Conservation (phyloP, 345 rosid genomes). For the Lepidium africanum region DNA sequence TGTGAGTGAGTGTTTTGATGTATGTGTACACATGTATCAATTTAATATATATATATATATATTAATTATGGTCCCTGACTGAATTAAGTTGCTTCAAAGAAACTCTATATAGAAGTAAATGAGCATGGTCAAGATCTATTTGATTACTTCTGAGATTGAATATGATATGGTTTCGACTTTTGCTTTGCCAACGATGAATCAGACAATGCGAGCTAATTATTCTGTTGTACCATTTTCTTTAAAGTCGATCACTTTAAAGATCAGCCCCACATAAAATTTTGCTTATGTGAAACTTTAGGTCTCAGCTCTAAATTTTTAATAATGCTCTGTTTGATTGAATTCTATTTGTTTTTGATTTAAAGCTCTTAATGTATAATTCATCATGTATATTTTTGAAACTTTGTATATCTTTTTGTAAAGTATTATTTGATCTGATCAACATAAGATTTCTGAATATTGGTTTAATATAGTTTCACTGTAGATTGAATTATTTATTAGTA, state of each 20-base stretch:
- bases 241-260: neutral
- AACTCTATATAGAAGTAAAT: conserved; percentile 9
- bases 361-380: neutral
- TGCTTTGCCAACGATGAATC: conserved; percentile 8
- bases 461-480: too few species aligned
- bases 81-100: neutral
- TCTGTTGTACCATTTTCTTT: neutral
- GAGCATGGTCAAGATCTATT: conserved; percentile 12
- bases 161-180: conserved; percentile 1
- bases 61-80: conserved; percentile 1
- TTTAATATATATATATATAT: neutral
- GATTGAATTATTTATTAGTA: too few species aligned
- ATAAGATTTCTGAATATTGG: too few species aligned
- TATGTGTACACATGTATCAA: neutral
- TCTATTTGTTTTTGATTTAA: neutral
- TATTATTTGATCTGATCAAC: neutral
- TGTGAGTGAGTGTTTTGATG: conserved; percentile 1
- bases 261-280: neutral
- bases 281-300: neutral
- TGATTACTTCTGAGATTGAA: neutral
- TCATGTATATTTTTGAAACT: neutral
- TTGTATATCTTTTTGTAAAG: too few species aligned
- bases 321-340: neutral
- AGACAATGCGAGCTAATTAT: conserved; percentile 20
- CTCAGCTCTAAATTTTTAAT: neutral